phyloP scores from a whole-genome alignment of 2,329 filamentous ascomycete species.

The Epichloe sylvatica region DNA sequence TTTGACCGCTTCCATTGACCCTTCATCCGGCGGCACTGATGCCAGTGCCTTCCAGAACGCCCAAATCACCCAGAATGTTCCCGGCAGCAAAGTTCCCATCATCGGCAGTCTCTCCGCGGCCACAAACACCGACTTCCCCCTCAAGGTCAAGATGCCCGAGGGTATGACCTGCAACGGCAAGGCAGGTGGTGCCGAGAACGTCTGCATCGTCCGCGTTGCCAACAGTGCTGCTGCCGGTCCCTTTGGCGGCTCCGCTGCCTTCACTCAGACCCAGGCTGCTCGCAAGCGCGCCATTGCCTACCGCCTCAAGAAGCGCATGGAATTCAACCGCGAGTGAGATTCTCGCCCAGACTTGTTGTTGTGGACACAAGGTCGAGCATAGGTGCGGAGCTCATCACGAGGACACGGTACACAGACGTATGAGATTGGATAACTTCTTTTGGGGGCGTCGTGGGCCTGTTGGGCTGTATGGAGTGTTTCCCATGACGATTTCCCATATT shows the following conservation, averaged over 20 bases:
- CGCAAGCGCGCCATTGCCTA: constrained; percentile 50
- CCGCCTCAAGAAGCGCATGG: constrained; percentile 25
- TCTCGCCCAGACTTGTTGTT: neutral
- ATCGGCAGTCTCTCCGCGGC: constrained; percentile 44
- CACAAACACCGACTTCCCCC: constrained; percentile 48
- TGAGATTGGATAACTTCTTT: neutral
- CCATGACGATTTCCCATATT: neutral
- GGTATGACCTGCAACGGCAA: constrained; percentile 52
- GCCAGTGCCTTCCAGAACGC: constrained; percentile 45
- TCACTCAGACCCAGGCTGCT: constrained; percentile 44
- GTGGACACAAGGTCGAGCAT: neutral
- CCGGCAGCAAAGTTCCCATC: constrained; percentile 28
- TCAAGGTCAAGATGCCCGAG: constrained; percentile 49
- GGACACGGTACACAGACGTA: neutral
- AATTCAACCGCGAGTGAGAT: constrained; percentile 14
- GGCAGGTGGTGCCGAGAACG: constrained; percentile 44
- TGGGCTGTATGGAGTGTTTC: neutral
- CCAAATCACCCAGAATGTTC: constrained; percentile 45
- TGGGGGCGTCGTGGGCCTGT: neutral
- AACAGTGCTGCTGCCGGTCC: constrained; percentile 49
- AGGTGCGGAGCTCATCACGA: neutral
- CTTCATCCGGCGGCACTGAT: constrained; percentile 49
- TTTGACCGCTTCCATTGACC: constrained; percentile 44
- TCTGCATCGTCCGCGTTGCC: constrained; percentile 51
- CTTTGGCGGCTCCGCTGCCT: constrained; percentile 53